Evolutionary conservation across 2,329 filamentous ascomycete species (phyloP).

Genomic region (Didymella keratinophila): DNA sequence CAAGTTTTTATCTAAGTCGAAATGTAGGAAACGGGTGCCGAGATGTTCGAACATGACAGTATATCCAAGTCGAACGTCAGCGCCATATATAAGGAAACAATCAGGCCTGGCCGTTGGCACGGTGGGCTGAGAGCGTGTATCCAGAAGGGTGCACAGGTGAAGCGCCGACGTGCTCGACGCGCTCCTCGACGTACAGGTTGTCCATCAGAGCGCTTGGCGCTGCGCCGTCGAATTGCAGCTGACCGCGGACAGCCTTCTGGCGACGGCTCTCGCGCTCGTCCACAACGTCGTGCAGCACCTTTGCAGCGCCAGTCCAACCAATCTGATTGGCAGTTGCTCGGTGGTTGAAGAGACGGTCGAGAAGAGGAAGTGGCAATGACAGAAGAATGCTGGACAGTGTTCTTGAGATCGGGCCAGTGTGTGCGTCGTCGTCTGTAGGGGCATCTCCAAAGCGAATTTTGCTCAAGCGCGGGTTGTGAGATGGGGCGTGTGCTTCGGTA

Average conservation of each 20-base stretch:
- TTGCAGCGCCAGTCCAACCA: slow-evolving; percentile 50
- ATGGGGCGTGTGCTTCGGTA: slow-evolving; percentile 46
- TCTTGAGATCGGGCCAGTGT: slow-evolving; percentile 53
- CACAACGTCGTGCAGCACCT: slow-evolving; percentile 53
- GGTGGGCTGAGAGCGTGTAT: slow-evolving; percentile 40
- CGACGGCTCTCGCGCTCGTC: slow-evolving; percentile 54
- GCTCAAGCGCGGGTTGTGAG: slow-evolving; percentile 63
- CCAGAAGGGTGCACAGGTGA: slow-evolving; percentile 50
- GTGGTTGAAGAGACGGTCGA: slow-evolving; percentile 72
- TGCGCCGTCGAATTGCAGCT: slow-evolving; percentile 35
- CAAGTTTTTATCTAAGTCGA: slow-evolving; percentile 26
- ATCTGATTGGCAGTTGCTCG: slow-evolving; percentile 60
- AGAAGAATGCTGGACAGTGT: slow-evolving; percentile 72
- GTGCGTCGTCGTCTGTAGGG: slow-evolving; percentile 54
- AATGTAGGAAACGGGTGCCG: slow-evolving; percentile 18
- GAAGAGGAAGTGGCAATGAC: slow-evolving; percentile 72
- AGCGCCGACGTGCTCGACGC: slow-evolving; percentile 48
- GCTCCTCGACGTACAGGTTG: slow-evolving; percentile 44
- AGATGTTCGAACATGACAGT: slow-evolving; percentile 20
- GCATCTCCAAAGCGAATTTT: slow-evolving; percentile 77
- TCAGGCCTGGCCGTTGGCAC: slow-evolving; percentile 16
- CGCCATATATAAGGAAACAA: slow-evolving; percentile 11
- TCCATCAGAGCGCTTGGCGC: slow-evolving; percentile 33
- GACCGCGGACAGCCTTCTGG: slow-evolving; percentile 40
- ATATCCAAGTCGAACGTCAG: slow-evolving; percentile 16